Evolutionary conservation across 495 filamentous ascomycete species (phyloP).

Genomic region (Neurospora sp.): DNA sequence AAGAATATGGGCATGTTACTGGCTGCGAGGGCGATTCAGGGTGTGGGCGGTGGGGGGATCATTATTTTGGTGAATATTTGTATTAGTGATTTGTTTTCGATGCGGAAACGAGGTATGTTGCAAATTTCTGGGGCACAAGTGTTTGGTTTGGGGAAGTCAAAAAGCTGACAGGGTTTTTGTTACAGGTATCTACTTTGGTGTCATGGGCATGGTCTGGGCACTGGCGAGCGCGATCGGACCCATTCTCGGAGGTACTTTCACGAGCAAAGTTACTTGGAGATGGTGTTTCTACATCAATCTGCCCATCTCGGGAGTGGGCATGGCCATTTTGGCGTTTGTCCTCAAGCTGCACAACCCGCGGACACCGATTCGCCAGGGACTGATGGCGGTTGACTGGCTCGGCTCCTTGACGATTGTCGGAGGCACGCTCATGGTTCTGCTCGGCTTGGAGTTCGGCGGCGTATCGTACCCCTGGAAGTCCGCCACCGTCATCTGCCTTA

Average conservation of each 20-base stretch:
- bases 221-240: slow-evolving; percentile 46
- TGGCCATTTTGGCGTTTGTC: slow-evolving; percentile 57
- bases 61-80: slow-evolving; percentile 72
- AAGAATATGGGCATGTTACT: slow-evolving; percentile 65
- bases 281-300: slow-evolving; percentile 76
- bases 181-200: slow-evolving; percentile 50
- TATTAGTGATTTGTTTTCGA: slow-evolving; percentile 71
- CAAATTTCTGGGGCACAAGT: not conserved
- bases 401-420: slow-evolving; percentile 60
- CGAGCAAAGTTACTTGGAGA: slow-evolving; percentile 43
- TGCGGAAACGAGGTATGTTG: slow-evolving; percentile 45
- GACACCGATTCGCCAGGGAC: slow-evolving; percentile 57
- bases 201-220: slow-evolving; percentile 43
- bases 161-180: slow-evolving; percentile 19
- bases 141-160: not conserved
- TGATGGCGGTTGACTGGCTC: slow-evolving; percentile 68
- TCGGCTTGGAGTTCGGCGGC: slow-evolving; percentile 72
- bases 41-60: slow-evolving; percentile 74
- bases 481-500: slow-evolving; percentile 62
- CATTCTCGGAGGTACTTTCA: slow-evolving; percentile 55
- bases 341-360: slow-evolving; percentile 67
- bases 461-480: slow-evolving; percentile 67
- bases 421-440: slow-evolving; percentile 73
- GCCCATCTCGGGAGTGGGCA: slow-evolving; percentile 62
- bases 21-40: slow-evolving; percentile 66